phyloP scores from a whole-genome alignment of 2,329 filamentous ascomycete genomes.

The Epichloe sp. region DNA sequence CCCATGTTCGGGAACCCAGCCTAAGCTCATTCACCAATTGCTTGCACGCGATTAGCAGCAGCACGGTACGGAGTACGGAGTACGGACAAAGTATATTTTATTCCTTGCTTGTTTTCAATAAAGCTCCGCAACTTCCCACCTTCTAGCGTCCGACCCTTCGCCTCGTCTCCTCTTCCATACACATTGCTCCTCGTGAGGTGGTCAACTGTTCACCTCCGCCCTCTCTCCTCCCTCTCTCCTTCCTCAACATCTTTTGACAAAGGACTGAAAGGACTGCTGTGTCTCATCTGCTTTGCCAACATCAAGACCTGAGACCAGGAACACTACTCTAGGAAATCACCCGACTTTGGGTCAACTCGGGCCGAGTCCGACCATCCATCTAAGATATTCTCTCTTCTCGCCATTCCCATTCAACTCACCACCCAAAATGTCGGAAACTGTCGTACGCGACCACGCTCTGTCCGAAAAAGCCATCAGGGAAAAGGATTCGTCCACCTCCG shows the following conservation, averaged over 20 bases:
- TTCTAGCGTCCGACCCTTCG: neutral
- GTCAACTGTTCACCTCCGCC: neutral
- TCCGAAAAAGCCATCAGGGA: neutral
- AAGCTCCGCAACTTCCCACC: neutral
- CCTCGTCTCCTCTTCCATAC: neutral
- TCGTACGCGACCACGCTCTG: constrained; percentile 4
- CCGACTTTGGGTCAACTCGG: no score
- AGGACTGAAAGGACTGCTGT: neutral
- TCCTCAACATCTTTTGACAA: neutral
- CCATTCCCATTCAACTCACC: neutral
- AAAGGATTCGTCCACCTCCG: constrained; percentile 5
- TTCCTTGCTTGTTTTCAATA: neutral
- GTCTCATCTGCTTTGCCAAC: neutral
- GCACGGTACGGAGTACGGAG: no score
- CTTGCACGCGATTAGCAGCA: neutral
- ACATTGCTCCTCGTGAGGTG: neutral
- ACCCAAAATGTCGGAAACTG: constrained; percentile 3
- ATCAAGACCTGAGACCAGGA: neutral
- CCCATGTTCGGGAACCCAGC: no score
- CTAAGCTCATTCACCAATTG: no score
- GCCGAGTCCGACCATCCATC: no score
- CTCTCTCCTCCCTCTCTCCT: neutral
- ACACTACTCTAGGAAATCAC: no score
- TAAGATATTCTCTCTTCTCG: neutral
- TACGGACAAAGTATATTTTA: neutral